phyloP scores from a whole-genome alignment of 164 flowering plant genomes.

The Dillenia turbinata region DNA sequence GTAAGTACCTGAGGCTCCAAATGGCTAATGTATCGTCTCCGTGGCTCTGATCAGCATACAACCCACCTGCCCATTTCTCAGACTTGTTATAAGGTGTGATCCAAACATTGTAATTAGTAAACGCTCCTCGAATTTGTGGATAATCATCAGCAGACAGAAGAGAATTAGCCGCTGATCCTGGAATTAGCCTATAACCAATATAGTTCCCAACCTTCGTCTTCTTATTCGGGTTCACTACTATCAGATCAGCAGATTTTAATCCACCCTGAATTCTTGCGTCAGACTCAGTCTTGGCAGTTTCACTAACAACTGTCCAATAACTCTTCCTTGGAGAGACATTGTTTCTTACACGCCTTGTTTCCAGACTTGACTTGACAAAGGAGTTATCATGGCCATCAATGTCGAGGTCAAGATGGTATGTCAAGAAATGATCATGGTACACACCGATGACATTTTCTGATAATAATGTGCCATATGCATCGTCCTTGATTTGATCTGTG shows the following conservation, averaged over 20 bases:
- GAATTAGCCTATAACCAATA: slow-evolving; percentile 52
- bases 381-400: too few species aligned
- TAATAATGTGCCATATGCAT: too few species aligned
- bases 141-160: slow-evolving; percentile 62
- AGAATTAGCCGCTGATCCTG: slow-evolving; percentile 33
- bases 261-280: slow-evolving; percentile 28
- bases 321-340: not conserved
- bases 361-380: too few species aligned
- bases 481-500: too few species aligned
- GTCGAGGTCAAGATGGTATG: too few species aligned
- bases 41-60: slow-evolving; percentile 53
- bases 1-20: slow-evolving; percentile 19
- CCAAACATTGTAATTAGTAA: slow-evolving; percentile 60
- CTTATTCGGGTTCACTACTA: slow-evolving; percentile 53
- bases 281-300: not conserved
- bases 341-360: slow-evolving; percentile 1
- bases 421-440: too few species aligned
- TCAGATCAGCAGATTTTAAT: slow-evolving; percentile 33
- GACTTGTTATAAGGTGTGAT: slow-evolving; percentile 61
- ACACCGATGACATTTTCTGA: too few species aligned
- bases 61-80: slow-evolving; percentile 71
- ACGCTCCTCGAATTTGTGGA: slow-evolving; percentile 58
- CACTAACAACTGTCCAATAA: not conserved
- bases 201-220: slow-evolving; percentile 52
- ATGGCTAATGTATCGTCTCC: slow-evolving; percentile 55